A percentile compares a stretch with the other conserved stretches of the same genome.
Evolutionary conservation across 2,329 filamentous ascomycete species (phyloP).

Genomic region (Aspergillus cejpii): DNA sequence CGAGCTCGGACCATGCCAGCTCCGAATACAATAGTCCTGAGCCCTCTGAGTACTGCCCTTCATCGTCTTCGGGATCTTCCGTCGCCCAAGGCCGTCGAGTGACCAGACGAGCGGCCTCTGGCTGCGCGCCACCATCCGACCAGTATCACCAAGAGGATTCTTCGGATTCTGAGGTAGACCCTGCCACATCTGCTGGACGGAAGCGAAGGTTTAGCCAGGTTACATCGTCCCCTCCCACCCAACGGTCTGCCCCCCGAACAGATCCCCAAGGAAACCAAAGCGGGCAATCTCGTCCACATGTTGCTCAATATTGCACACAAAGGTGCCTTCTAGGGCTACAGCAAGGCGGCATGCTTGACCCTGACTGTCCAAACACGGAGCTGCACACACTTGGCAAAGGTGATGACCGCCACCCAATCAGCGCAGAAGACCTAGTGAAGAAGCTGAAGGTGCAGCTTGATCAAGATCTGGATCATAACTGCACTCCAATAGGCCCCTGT

Average conservation of each 20-base stretch:
- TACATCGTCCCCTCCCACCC: conserved; percentile 15
- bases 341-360: conserved; percentile 16
- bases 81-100: conserved; percentile 5
- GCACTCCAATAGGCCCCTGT: conserved; percentile 22
- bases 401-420: conserved; percentile 15
- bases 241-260: conserved; percentile 9
- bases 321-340: conserved; percentile 22
- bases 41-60: conserved; percentile 12
- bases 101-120: conserved; percentile 6
- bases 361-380: conserved; percentile 20
- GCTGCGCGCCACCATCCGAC: conserved; percentile 13
- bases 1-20: not conserved
- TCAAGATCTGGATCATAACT: conserved; percentile 23
- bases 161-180: conserved; percentile 16
- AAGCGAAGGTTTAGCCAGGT: conserved; percentile 22
- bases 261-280: conserved; percentile 4
- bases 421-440: conserved; percentile 13
- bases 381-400: conserved; percentile 13
- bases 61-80: conserved; percentile 7
- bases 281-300: conserved; percentile 14
- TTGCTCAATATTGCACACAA: conserved; percentile 21
- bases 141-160: conserved; percentile 4
- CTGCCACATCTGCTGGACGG: conserved; percentile 10
- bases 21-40: conserved; percentile 8
- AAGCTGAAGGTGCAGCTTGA: conserved; percentile 24